Evolutionary conservation across 495 filamentous ascomycete genomes (phyloP).

Genomic region (Jackrogersella minutella): DNA sequence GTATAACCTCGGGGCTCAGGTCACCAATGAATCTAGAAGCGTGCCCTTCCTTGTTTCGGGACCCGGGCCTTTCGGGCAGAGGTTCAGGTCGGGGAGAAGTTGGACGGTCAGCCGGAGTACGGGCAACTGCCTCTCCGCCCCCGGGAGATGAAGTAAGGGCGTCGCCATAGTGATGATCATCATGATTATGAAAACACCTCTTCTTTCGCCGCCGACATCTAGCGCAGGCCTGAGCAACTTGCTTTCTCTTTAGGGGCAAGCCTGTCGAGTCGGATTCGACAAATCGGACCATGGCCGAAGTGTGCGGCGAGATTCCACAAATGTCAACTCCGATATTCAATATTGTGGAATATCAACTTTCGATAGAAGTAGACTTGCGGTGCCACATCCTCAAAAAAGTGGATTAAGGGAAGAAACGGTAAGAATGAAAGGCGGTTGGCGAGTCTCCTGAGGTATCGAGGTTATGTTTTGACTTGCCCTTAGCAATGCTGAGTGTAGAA

Average conservation of each 20-base stretch:
- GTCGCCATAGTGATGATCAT: not conserved
- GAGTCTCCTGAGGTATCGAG: not conserved
- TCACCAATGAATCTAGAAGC: slow-evolving; percentile 59
- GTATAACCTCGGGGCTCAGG: slow-evolving; percentile 60
- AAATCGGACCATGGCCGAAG: slow-evolving; percentile 50
- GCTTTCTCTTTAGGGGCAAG: slow-evolving; percentile 57
- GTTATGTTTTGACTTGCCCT: too few species aligned
- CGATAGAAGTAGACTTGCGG: not conserved
- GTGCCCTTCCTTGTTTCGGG: slow-evolving; percentile 22
- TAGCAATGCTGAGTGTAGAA: too few species aligned
- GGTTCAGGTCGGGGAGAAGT: slow-evolving; percentile 12
- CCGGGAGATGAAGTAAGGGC: not conserved
- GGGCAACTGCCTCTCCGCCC: not conserved
- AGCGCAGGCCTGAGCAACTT: slow-evolving; percentile 57
- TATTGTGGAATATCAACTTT: not conserved
- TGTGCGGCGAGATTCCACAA: slow-evolving; percentile 13
- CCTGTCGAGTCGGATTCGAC: slow-evolving; percentile 54
- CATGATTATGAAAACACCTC: slow-evolving; percentile 45
- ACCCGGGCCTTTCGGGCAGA: slow-evolving; percentile 8
- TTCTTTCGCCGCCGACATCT: slow-evolving; percentile 57
- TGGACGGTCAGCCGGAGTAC: not conserved
- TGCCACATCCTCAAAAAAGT: slow-evolving; percentile 5
- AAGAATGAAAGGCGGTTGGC: not conserved
- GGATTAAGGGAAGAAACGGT: not conserved
- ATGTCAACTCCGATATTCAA: slow-evolving; percentile 28